Evolutionary conservation across 257 asterid species (phyloP).

Genomic region (Salvia hispanica): DNA sequence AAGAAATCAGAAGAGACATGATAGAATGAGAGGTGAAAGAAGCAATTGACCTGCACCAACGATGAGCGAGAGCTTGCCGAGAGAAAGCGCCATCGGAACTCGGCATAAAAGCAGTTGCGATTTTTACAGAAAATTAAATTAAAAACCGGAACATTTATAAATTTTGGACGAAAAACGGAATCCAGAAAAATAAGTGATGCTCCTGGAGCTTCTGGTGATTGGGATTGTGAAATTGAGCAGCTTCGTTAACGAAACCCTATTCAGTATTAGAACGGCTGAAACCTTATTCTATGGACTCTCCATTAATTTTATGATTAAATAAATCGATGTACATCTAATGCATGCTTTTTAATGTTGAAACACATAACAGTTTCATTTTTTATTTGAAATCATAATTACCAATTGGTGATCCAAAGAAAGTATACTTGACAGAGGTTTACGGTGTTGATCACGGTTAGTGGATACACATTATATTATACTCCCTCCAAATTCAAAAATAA

Average conservation of each 20-base stretch:
- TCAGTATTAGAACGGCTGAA: too few species aligned
- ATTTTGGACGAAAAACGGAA: not conserved
- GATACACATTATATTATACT: too few species aligned
- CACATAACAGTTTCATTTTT: too few species aligned
- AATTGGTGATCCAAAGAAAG: too few species aligned
- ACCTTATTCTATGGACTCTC: too few species aligned
- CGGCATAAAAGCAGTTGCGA: conserved; percentile 9
- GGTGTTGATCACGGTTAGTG: too few species aligned
- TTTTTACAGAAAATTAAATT: conserved; percentile 27
- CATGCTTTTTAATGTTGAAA: too few species aligned
- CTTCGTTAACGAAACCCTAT: conserved; percentile 25
- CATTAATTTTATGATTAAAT: too few species aligned
- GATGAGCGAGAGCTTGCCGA: conserved; percentile 81
- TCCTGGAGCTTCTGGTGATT: conserved; percentile 2
- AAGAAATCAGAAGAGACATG: not conserved
- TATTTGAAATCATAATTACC: too few species aligned
- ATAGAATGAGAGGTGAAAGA: conserved; percentile 3
- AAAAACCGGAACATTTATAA: conserved; percentile 14
- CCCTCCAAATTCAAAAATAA: too few species aligned
- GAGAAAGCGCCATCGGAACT: conserved; percentile 70
- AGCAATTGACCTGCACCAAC: conserved; percentile 76
- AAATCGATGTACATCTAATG: too few species aligned
- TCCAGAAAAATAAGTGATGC: not conserved
- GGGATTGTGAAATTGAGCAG: conserved; percentile 19
- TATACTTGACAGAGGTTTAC: too few species aligned